phyloP scores from a whole-genome alignment of 352 stramenopile genomes.

The Globisporangium lucens region DNA sequence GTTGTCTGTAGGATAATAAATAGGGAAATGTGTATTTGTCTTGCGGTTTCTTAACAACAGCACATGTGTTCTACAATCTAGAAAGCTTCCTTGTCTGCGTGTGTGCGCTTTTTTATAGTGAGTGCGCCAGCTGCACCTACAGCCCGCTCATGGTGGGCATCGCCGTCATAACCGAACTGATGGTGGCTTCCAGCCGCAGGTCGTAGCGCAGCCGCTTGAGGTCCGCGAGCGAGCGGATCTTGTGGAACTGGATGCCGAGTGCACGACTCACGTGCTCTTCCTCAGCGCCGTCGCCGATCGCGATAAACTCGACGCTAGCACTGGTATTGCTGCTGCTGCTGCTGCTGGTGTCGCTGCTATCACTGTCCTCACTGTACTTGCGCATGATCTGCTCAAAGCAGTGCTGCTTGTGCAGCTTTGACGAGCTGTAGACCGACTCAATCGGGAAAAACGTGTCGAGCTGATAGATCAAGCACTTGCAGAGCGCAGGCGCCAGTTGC shows the following conservation, averaged over 20 bases:
- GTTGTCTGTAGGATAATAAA: no score
- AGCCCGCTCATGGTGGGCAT: not conserved
- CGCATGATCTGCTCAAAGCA: constrained; percentile 77
- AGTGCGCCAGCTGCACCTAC: not conserved
- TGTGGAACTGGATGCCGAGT: constrained; percentile 71
- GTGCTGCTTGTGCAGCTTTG: constrained; percentile 70
- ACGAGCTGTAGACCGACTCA: constrained; percentile 72
- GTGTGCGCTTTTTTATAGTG: no score
- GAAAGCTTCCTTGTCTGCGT: no score
- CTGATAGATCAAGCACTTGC: constrained; percentile 83
- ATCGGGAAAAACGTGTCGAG: constrained; percentile 75
- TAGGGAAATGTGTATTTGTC: no score
- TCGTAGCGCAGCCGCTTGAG: constrained; percentile 60
- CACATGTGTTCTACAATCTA: no score
- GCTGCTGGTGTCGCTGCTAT: not conserved
- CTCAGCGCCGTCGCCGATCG: constrained; percentile 72
- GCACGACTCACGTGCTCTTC: constrained; percentile 71
- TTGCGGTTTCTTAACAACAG: no score
- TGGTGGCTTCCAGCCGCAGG: constrained; percentile 38
- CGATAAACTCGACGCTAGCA: constrained; percentile 59
- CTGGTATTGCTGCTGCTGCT: not conserved
- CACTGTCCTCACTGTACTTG: constrained; percentile 30
- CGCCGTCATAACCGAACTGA: not conserved
- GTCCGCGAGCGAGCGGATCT: constrained; percentile 65
- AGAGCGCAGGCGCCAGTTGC: constrained; percentile 72